Conservation (phyloP, 108 stramenopile species). For the Fragilariopsis cylindrus region DNA sequence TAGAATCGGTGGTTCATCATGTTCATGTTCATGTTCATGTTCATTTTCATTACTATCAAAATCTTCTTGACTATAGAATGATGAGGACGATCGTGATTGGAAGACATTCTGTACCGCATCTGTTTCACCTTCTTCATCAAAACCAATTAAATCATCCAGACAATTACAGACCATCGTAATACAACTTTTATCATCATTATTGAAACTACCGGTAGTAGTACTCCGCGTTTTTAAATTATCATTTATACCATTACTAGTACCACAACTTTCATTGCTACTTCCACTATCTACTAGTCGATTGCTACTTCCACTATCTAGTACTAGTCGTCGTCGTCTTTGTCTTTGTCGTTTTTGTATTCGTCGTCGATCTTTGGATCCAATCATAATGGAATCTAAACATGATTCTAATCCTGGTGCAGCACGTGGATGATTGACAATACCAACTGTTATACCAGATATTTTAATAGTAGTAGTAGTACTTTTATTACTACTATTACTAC, state of each 20-base stretch:
- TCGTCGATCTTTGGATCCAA: conserved; percentile 47
- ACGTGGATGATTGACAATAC: conserved; percentile 48
- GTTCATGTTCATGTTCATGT: conserved; percentile 34
- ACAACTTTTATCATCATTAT: conserved; percentile 26
- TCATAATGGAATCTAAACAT: conserved; percentile 55
- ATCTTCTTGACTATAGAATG: not conserved
- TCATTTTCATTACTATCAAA: not conserved
- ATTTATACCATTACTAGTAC: not conserved
- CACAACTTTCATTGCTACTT: too few species aligned
- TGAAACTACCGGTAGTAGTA: conserved; percentile 13
- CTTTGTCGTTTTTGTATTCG: not conserved
- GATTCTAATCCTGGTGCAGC: conserved; percentile 70
- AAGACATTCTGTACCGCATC: conserved; percentile 46
- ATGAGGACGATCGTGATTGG: conserved; percentile 35
- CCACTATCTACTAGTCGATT: too few species aligned
- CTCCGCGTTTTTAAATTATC: conserved; percentile 9
- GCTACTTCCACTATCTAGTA: not conserved
- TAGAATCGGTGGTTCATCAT: conserved; percentile 26
- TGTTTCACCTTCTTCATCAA: conserved; percentile 31
- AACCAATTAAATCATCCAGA: conserved; percentile 57
- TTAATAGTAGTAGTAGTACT: not conserved
- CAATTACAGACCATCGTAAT: conserved; percentile 44
- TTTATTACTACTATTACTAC: not conserved
- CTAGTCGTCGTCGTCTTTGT: not conserved
- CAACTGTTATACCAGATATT: conserved; percentile 48